Conservation (phyloP, 768 basidiomycete species). For the Boletus huronensis region DNA sequence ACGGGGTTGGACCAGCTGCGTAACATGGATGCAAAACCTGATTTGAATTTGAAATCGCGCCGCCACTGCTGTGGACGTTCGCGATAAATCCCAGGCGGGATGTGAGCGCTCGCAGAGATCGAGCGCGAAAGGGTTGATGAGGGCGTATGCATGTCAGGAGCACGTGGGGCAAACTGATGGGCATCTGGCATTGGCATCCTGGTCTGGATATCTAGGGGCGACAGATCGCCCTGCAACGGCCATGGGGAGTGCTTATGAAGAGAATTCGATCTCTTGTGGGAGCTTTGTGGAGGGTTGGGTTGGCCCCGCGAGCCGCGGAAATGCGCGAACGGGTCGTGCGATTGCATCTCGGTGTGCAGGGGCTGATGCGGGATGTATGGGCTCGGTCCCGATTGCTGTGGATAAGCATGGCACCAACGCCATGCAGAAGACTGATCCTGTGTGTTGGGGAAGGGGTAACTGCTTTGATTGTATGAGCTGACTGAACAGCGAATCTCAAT, state of each 20-base stretch:
- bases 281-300: neutral
- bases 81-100: slow-evolving; percentile 9
- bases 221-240: slow-evolving; percentile 19
- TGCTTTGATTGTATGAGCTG: neutral
- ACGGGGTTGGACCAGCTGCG: slow-evolving; percentile 17
- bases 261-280: slow-evolving; percentile 4
- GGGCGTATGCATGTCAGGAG: slow-evolving; percentile 23
- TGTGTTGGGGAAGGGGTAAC: slow-evolving; percentile 7
- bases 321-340: slow-evolving; percentile 8
- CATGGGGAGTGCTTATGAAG: slow-evolving; percentile 9
- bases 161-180: slow-evolving; percentile 12
- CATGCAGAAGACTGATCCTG: slow-evolving; percentile 16
- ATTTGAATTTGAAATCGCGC: slow-evolving; percentile 32
- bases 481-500: neutral
- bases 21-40: slow-evolving; percentile 29
- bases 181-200: slow-evolving; percentile 23
- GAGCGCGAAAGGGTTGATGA: slow-evolving; percentile 24
- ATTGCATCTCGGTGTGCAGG: slow-evolving; percentile 5
- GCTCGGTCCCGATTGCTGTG: slow-evolving; percentile 23
- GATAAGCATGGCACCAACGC: slow-evolving; percentile 9
- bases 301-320: slow-evolving; percentile 5
- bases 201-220: slow-evolving; percentile 16
- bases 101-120: slow-evolving; percentile 8
- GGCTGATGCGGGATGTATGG: slow-evolving; percentile 30
- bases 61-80: slow-evolving; percentile 31